Conservation (phyloP, 495 filamentous ascomycete genomes). For the Terfezia claveryi region DNA sequence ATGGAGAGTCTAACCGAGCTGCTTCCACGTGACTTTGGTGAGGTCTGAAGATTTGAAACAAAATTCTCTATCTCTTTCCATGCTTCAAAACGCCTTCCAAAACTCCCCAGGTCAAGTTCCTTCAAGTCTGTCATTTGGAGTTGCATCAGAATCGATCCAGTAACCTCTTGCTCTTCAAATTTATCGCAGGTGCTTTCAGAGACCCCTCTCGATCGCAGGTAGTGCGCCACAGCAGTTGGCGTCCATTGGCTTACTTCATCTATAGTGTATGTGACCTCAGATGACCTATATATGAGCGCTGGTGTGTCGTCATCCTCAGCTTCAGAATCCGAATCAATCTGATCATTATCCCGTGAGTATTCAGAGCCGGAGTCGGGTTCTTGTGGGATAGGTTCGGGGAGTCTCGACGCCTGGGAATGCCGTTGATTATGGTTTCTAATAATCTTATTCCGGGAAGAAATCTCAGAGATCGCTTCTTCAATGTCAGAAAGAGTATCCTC, state of each 20-base stretch:
- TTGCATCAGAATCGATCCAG: constrained; percentile 54
- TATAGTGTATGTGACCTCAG: constrained; percentile 30
- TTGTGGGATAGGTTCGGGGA: constrained; percentile 10
- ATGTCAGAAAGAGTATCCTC: constrained; percentile 95
- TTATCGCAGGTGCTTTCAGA: constrained; percentile 74
- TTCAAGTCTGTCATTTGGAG: constrained; percentile 94
- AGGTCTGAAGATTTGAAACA: constrained; percentile 40
- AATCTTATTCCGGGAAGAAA: constrained; percentile 23
- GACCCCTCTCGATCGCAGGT: constrained; percentile 58
- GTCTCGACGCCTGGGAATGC: constrained; percentile 47
- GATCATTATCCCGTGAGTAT: constrained; percentile 13
- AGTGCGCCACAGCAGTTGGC: constrained; percentile 57
- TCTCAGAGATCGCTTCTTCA: constrained; percentile 90
- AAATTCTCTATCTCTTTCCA: constrained; percentile 59
- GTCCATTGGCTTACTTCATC: constrained; percentile 52
- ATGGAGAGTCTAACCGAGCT: not conserved
- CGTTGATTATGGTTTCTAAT: constrained; percentile 20
- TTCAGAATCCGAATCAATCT: constrained; percentile 40
- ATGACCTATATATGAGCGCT: not conserved
- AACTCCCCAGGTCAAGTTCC: constrained; percentile 76
- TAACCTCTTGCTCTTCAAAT: constrained; percentile 89
- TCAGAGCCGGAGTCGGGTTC: constrained; percentile 22
- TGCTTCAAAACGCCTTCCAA: constrained; percentile 19
- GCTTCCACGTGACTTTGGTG: constrained; percentile 4
- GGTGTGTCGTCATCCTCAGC: constrained; percentile 39